Conservation (phyloP, 495 filamentous ascomycete genomes). For the Pseudoneurospora amorphoporcata region DNA sequence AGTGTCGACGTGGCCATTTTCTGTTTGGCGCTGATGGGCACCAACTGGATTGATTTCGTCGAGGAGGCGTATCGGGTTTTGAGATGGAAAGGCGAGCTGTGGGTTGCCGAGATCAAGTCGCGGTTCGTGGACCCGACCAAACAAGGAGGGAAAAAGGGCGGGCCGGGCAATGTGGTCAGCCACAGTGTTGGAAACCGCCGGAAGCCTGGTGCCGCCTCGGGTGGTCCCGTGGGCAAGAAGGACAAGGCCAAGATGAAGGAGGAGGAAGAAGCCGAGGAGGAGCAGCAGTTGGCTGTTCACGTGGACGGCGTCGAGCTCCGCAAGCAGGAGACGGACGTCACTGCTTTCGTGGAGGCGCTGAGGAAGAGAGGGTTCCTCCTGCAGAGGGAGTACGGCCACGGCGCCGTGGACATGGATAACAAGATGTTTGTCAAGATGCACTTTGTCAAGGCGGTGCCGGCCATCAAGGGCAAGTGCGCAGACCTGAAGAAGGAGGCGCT, state of each 20-base stretch:
- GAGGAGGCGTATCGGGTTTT: constrained; percentile 90
- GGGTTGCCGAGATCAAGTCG: constrained; percentile 93
- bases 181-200: constrained; percentile 52
- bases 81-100: constrained; percentile 86
- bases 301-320: constrained; percentile 41
- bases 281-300: constrained; percentile 38
- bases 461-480: constrained; percentile 59
- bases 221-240: constrained; percentile 13
- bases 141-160: constrained; percentile 6
- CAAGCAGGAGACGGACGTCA: constrained; percentile 67
- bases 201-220: constrained; percentile 16
- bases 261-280: constrained; percentile 35
- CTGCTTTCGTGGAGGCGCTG: constrained; percentile 80
- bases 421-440: constrained; percentile 98
- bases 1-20: constrained; percentile 80
- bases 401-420: constrained; percentile 69
- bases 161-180: constrained; percentile 42
- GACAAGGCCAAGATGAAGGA: constrained; percentile 41
- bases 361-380: constrained; percentile 68
- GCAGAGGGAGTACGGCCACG: constrained; percentile 38
- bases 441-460: constrained; percentile 70
- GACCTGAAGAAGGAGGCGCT: constrained; percentile 3
- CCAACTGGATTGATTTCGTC: constrained; percentile 91
- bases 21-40: constrained; percentile 95
- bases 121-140: constrained; percentile 58